These are phyloP conservation scores for Boletus bicolor DNA, from an alignment of 768 basidiomycete genomes.

Conservation along the genomic window DNA sequence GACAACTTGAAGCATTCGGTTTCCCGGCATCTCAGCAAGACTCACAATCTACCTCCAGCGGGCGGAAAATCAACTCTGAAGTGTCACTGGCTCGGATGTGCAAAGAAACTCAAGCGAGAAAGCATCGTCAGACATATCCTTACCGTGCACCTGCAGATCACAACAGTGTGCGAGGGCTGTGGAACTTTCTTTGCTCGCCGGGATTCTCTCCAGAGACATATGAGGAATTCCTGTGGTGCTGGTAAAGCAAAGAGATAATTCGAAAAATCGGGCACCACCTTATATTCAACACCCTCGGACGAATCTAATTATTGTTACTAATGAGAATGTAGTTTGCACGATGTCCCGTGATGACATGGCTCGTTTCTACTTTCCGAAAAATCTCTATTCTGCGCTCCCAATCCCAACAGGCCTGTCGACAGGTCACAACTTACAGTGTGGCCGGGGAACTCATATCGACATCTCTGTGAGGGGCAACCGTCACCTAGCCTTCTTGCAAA, in stretches of 20 bases:
- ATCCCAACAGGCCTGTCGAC: too few relatives aligned
- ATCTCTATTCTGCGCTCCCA: too few relatives aligned
- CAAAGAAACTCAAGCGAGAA: constrained; percentile 23
- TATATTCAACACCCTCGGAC: neutral
- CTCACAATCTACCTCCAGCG: constrained; percentile 4
- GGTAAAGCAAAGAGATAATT: neutral
- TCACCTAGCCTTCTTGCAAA: neutral
- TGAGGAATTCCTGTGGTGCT: constrained; percentile 17
- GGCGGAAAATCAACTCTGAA: neutral
- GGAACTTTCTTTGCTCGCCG: constrained; percentile 24
- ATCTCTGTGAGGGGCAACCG: too few relatives aligned
- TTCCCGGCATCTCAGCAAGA: constrained; percentile 4
- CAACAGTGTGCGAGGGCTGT: constrained; percentile 13
- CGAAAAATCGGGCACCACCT: too few relatives aligned
- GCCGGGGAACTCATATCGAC: neutral
- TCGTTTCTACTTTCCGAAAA: too few relatives aligned
- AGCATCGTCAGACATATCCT: constrained; percentile 26
- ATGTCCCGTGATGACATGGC: neutral
- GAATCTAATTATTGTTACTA: neutral
- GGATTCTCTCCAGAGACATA: constrained; percentile 27
- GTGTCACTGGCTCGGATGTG: constrained; percentile 22
- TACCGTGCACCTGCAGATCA: constrained; percentile 19
- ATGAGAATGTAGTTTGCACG: neutral
- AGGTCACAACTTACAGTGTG: neutral
- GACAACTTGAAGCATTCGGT: constrained; percentile 14